phyloP scores from a whole-genome alignment of 441 rosid genomes.

The Adansonia grandidieri region DNA sequence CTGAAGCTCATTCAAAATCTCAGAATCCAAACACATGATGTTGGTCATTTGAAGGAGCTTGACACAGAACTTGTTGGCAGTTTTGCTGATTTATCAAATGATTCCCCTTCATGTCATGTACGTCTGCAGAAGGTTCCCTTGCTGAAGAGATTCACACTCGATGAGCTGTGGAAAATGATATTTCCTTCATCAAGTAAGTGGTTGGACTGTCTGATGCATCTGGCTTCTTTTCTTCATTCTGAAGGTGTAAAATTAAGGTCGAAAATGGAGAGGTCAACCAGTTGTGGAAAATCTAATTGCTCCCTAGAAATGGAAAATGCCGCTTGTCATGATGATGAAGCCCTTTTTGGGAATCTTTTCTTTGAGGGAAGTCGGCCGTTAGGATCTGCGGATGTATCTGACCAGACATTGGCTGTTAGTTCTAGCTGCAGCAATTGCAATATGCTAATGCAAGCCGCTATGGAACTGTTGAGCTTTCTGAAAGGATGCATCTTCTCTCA shows the following conservation, averaged over 20 bases:
- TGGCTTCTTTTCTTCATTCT: conserved; percentile 67
- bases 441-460: conserved; percentile 83
- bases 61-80: conserved; percentile 46
- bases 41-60: conserved; percentile 56
- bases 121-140: conserved; percentile 67
- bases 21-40: conserved; percentile 58
- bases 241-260: conserved; percentile 84
- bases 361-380: conserved; percentile 24
- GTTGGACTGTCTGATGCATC: conserved; percentile 83
- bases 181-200: conserved; percentile 81
- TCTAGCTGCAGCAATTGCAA: conserved; percentile 60
- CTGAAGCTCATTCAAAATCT: conserved; percentile 79
- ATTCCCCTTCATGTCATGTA: conserved; percentile 56
- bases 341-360: conserved; percentile 96
- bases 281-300: conserved; percentile 60
- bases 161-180: conserved; percentile 70
- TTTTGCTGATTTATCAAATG: conserved; percentile 40
- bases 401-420: conserved; percentile 62
- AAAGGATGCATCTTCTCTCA: conserved; percentile 69
- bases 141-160: conserved; percentile 61
- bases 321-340: conserved; percentile 94
- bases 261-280: conserved; percentile 72
- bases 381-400: conserved; percentile 75
- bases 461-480: conserved; percentile 78
- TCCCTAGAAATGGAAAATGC: conserved; percentile 74